A percentile compares a stretch with the other conserved stretches of the same genome.
Conservation (phyloP, 768 basidiomycete genomes). For the Lentinula aciculospora region DNA sequence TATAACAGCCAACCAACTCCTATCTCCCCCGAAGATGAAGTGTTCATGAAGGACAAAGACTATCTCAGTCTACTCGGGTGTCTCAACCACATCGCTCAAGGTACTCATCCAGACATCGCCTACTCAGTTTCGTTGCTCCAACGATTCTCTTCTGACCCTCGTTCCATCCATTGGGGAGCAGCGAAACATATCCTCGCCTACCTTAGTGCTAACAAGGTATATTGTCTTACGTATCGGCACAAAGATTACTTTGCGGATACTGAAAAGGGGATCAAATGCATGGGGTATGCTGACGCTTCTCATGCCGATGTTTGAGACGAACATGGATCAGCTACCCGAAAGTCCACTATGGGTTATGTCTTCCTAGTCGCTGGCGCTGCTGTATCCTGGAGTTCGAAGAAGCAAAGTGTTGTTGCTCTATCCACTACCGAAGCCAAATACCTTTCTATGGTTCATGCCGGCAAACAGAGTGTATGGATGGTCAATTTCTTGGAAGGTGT, state of each 20-base stretch:
- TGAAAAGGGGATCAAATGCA: background rate
- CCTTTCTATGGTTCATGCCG: slow-evolving; percentile 19
- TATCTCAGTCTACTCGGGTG: background rate
- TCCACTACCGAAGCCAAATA: no score
- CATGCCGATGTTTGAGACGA: slow-evolving; percentile 1
- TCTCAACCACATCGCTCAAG: background rate
- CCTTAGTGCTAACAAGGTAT: background rate
- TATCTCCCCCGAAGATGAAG: background rate
- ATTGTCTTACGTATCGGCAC: background rate
- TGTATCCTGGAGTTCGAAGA: slow-evolving; percentile 23
- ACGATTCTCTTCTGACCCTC: background rate
- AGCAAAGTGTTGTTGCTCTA: no score
- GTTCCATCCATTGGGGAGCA: background rate
- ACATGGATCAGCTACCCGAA: slow-evolving; percentile 12
- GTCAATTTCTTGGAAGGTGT: slow-evolving; percentile 18
- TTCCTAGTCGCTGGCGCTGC: slow-evolving; percentile 23
- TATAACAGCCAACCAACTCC: background rate
- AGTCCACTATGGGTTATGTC: slow-evolving; percentile 27
- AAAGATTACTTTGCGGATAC: background rate
- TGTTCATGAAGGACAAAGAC: background rate
- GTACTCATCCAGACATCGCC: background rate
- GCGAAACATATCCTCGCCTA: background rate
- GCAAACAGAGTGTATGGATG: slow-evolving; percentile 22
- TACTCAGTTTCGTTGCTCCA: background rate
- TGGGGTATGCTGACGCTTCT: slow-evolving; percentile 15